These are phyloP conservation scores for Mycena indigotica DNA, from an alignment of 768 basidiomycete genomes.

Conservation along the genomic window DNA sequence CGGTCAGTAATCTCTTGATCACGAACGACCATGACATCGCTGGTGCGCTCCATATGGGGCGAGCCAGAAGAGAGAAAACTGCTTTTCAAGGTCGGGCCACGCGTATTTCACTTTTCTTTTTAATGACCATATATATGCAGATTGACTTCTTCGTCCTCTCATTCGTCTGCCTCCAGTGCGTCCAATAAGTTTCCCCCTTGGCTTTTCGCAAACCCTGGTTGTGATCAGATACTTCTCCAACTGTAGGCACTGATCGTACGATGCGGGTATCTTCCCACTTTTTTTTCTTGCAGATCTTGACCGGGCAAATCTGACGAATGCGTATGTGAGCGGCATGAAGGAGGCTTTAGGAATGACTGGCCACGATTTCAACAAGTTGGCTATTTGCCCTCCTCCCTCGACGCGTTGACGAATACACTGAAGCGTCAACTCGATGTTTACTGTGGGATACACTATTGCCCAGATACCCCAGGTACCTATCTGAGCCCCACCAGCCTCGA, in stretches of 20 bases:
- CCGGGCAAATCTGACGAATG: constrained; percentile 69
- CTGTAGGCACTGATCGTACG: not conserved
- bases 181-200: not conserved
- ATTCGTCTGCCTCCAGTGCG: constrained; percentile 34
- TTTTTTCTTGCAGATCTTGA: constrained; percentile 60
- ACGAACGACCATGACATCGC: not conserved
- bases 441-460: constrained; percentile 74
- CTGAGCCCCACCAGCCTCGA: too few relatives aligned
- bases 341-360: constrained; percentile 69
- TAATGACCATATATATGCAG: not conserved
- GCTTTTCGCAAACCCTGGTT: too few relatives aligned
- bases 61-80: not conserved
- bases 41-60: not conserved
- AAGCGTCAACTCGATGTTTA: constrained; percentile 70
- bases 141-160: constrained; percentile 58
- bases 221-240: constrained; percentile 23
- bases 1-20: not conserved
- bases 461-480: constrained; percentile 51
- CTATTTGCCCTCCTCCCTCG: constrained; percentile 14
- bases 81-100: not conserved
- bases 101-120: not conserved
- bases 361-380: constrained; percentile 56
- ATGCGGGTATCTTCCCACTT: not conserved
- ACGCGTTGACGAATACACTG: not conserved
- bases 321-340: constrained; percentile 80